Base-by-base conservation (phyloP, 169 alveolate genomes). In the Cryptosporidium meleagridis region DNA sequence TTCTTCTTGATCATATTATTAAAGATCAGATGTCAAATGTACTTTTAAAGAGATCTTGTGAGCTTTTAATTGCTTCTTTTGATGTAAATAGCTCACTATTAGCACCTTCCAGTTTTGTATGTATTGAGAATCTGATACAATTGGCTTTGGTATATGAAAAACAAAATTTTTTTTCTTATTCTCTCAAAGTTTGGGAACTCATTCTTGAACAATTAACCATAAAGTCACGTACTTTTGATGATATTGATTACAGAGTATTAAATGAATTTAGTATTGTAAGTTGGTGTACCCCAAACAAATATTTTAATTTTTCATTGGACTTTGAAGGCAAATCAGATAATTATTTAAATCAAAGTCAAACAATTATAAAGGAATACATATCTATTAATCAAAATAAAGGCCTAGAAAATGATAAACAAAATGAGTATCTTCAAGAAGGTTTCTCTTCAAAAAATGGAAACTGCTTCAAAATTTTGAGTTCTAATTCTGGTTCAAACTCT, bases 251-350 rank as follows among this genome's bases (percentile, higher is more conserved):
- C 41, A 80, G 89, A 48, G n/a, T 62, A 29, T 10, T 41, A 39
- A 45, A 67, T 80, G 89, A 80, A 62, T 80, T 80, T 65, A 80
- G 89, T 80, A 31, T 80, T 45, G 55, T 67, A 18, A 73, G 89
- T 26, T 80, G 89, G 89, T 80, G 44, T 65, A 44, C 67, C 1
- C 89, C 89, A 35, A 80, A 80, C 62, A 80, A 80, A 33, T 80
- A 80, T 39, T 80, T 80, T 65, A 37, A 62, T 16, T 14, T 53
- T 12, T 80, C 89, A 14, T 14, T 80, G 41, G 48, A 23, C 7
- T 80, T 80, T 44, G 48, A 39, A 12, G 14, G 23, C 18, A 10
- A 35, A 16, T 18, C 6, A 2, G 26, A 31, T 37, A 31, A 41
- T 55, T 14, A 14, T 18, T 23, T 16, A 3, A 55, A 75, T 21